Evolutionary conservation across 139 green algal genomes (phyloP).

Genomic region (Chlamydomonas applanata): DNA sequence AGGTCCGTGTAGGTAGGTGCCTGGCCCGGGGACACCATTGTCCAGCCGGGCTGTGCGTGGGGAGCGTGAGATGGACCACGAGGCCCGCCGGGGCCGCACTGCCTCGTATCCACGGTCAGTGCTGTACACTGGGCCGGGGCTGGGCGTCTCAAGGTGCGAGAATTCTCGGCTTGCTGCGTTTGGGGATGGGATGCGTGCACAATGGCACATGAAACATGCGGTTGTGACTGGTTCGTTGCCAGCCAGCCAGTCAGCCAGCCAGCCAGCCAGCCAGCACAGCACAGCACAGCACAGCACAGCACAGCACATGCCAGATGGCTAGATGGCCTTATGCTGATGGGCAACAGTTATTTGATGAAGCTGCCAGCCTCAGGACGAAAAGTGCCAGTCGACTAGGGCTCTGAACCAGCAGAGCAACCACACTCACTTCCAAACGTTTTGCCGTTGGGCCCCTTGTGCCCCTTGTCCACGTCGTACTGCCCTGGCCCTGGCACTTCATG

Average conservation of each 20-base stretch:
- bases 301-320: no score
- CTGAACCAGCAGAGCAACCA: no score
- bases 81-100: neutral
- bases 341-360: no score
- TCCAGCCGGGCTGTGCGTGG: neutral
- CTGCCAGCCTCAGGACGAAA: no score
- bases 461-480: neutral
- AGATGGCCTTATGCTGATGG: no score
- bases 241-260: no score
- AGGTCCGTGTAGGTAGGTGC: slow-evolving; percentile 12
- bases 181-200: neutral
- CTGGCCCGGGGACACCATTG: slow-evolving; percentile 9
- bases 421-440: slow-evolving; percentile 24
- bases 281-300: no score
- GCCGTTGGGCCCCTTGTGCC: neutral
- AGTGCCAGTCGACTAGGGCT: no score
- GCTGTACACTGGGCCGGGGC: slow-evolving; percentile 17
- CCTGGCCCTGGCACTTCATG: slow-evolving; percentile 3
- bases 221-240: no score
- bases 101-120: neutral
- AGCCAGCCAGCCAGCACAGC: no score
- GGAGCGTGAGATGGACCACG: slow-evolving; percentile 9
- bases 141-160: neutral
- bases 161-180: slow-evolving; percentile 8
- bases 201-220: no score